Base-by-base conservation (phyloP, 208 protist species). In the Porcisia hertigi region DNA sequence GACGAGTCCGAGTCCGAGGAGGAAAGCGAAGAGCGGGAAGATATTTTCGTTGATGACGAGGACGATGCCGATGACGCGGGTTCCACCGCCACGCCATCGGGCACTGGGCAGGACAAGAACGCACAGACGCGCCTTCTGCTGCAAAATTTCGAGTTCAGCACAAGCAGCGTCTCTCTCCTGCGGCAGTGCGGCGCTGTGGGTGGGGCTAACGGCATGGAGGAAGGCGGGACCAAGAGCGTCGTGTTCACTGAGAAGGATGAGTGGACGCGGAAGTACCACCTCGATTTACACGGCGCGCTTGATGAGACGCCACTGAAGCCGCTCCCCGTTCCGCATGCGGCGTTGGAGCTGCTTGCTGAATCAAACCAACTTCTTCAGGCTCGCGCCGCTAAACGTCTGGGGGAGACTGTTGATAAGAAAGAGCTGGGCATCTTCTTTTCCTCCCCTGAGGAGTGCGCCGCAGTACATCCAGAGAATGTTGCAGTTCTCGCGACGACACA, bases 241-340 rank as follows among this genome's bases (percentile, higher is more conserved):
- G 65, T 69, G 20, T 63, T 79, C 16, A 79, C 47, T 47, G 67
- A 81, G 18, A 66, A 59, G 45, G 86, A 93, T 75, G 84, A 85
- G 74, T 92, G 86, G 88, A 78, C 91, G 53, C 73, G 62, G 25
- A 94, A 94, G 75, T 96, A 93, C 58, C 88, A 94, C 65, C 73
- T 85, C 20, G 86, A 96, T 74, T 49, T 64, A 9, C 79, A 90
- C 73, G 87, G 86, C 43, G 64, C 63, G n/a, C 74, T 91, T 30
- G 88, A 93, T 71, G 64, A 72, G 49, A 88, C 86, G 1, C 75
- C 84, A 20, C 77, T 96, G 60, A 70, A 82, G 71, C 74, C 79
- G 11, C 55, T 90, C 34, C 64, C 81, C 2, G 71, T 89, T 6
- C 67, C 79, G 36, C 53, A 81, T 60, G 62, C 57, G 0, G 86